phyloP scores from a whole-genome alignment of 495 filamentous ascomycete species.

The Melanomma pulvis-pyrius region DNA sequence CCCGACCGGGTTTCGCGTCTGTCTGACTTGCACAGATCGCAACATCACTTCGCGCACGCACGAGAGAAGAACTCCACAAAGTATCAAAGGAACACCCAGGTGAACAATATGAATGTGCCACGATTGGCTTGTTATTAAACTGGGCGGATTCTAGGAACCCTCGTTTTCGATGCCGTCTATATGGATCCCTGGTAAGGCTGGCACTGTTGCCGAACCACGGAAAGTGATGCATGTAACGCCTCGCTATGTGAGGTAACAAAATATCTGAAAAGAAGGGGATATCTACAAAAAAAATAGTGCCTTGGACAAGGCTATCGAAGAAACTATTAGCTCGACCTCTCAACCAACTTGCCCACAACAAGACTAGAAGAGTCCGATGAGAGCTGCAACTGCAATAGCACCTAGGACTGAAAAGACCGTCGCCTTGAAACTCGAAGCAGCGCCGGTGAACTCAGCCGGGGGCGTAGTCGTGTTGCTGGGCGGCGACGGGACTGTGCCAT shows the following conservation, averaged over 20 bases:
- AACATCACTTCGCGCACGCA: neutral
- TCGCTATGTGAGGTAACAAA: neutral
- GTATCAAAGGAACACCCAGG: neutral
- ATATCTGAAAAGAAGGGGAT: conserved; percentile 4
- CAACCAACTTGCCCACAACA: neutral
- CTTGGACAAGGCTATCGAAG: neutral
- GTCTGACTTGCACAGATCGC: neutral
- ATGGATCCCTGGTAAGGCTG: neutral
- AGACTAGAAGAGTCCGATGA: conserved; percentile 4
- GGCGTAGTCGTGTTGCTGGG: conserved; percentile 14
- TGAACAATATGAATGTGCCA: neutral
- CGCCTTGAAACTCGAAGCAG: neutral
- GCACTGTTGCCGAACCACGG: neutral
- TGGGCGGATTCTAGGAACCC: neutral
- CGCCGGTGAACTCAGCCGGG: conserved; percentile 16
- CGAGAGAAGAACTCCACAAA: neutral
- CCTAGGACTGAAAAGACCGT: conserved; percentile 1
- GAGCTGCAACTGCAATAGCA: conserved; percentile 8
- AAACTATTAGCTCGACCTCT: neutral
- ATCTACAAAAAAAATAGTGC: conserved; percentile 7
- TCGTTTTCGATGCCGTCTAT: neutral
- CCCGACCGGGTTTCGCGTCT: neutral
- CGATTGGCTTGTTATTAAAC: neutral
- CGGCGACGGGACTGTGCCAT: neutral
- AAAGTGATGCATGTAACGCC: conserved; percentile 1